Conservation (phyloP, 805 yeast species). For the Hanseniaspora thailandica region DNA sequence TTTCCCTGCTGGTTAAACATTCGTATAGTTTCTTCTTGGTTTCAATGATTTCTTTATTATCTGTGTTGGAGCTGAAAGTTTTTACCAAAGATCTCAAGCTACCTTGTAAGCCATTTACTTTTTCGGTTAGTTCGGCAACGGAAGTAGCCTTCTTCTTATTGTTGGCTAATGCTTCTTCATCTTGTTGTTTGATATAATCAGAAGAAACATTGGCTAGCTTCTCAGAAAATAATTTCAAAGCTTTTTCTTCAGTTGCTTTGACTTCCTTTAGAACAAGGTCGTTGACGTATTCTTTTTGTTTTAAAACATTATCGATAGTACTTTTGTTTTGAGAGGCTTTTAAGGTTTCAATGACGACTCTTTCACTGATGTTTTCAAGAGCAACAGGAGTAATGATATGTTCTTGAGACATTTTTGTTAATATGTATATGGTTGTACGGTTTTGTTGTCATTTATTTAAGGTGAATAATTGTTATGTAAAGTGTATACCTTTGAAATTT, state of each 20-base stretch:
- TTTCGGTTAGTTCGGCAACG: conserved; percentile 16
- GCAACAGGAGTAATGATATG: conserved; percentile 56
- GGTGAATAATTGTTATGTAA: too few relatives aligned
- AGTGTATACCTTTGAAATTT: too few relatives aligned
- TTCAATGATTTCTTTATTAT: conserved; percentile 32
- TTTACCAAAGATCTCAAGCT: conserved; percentile 26
- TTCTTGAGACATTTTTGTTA: conserved; percentile 26
- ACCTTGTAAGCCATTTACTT: conserved; percentile 18
- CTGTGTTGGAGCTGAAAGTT: conserved; percentile 18
- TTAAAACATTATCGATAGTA: conserved; percentile 46
- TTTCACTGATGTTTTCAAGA: conserved; percentile 56
- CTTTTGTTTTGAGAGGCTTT: conserved; percentile 54
- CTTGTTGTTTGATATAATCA: conserved; percentile 21
- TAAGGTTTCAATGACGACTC: conserved; percentile 53
- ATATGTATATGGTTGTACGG: not conserved
- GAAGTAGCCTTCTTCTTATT: conserved; percentile 16
- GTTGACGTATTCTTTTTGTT: conserved; percentile 54
- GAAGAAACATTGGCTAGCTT: conserved; percentile 36
- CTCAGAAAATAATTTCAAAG: conserved; percentile 41
- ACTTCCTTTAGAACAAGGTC: conserved; percentile 51
- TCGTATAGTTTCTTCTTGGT: conserved; percentile 42
- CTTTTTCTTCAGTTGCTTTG: conserved; percentile 40
- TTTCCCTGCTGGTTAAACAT: conserved; percentile 44
- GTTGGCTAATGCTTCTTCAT: conserved; percentile 25
- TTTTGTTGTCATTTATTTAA: too few relatives aligned